phyloP scores from a whole-genome alignment of 768 basidiomycete genomes.

The Xerocomus spinulosus region DNA sequence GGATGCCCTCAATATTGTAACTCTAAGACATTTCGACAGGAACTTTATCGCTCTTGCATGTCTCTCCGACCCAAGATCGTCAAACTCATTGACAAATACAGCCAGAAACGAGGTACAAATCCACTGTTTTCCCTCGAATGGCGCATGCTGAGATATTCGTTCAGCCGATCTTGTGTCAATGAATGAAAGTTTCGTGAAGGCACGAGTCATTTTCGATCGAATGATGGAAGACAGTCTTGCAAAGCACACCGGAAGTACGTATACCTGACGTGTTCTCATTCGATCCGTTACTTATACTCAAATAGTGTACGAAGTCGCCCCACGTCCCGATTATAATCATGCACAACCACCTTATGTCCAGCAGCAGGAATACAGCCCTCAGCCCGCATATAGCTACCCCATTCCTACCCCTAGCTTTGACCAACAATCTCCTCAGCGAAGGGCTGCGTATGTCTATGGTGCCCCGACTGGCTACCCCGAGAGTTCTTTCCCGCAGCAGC shows the following conservation, averaged over 20 bases:
- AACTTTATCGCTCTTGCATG: slow-evolving; percentile 88
- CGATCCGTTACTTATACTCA: slow-evolving; percentile 5
- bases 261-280: background rate
- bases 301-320: slow-evolving; percentile 49
- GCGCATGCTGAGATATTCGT: background rate
- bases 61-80: slow-evolving; percentile 90
- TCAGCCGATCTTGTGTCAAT: slow-evolving; percentile 89
- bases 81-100: slow-evolving; percentile 94
- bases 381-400: slow-evolving; percentile 46
- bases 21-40: slow-evolving; percentile 40
- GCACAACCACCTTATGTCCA: slow-evolving; percentile 25
- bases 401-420: slow-evolving; percentile 35
- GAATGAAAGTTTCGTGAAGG: slow-evolving; percentile 91
- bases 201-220: slow-evolving; percentile 83
- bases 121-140: background rate
- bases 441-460: slow-evolving; percentile 25
- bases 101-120: slow-evolving; percentile 72
- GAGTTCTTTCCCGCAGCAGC: slow-evolving; percentile 24
- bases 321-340: slow-evolving; percentile 28
- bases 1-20: slow-evolving; percentile 1
- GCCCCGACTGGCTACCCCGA: slow-evolving; percentile 24
- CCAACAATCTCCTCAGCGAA: slow-evolving; percentile 36
- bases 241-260: slow-evolving; percentile 60
- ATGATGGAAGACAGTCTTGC: slow-evolving; percentile 92
- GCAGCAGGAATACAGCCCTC: slow-evolving; percentile 33